Evolutionary conservation across 176 grass and related monocot species (phyloP).

Genomic region (Ampelocalamus luodianensis): DNA sequence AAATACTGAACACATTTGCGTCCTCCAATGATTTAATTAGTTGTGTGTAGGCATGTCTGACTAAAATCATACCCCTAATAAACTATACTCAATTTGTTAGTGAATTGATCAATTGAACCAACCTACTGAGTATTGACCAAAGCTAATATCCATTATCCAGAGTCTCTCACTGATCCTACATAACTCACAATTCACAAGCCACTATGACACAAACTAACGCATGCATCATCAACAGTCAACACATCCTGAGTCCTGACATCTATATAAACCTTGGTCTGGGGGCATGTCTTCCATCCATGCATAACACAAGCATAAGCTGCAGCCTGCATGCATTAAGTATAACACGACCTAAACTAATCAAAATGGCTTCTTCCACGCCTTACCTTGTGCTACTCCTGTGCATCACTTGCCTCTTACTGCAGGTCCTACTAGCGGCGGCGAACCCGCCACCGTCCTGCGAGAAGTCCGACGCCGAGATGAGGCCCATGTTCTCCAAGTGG

Average conservation of each 20-base stretch:
- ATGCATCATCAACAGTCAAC: not conserved
- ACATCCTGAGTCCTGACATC: not conserved
- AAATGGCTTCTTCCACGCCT: slow-evolving; percentile 23
- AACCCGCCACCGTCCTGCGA: not conserved
- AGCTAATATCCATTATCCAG: not conserved
- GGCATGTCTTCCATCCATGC: not conserved
- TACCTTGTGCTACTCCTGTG: not conserved
- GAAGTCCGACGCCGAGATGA: not conserved
- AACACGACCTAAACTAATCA: slow-evolving; percentile 8
- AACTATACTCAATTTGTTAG: not conserved
- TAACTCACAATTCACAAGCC: not conserved
- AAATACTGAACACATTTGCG: not conserved
- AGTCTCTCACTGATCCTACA: not conserved
- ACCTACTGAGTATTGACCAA: not conserved
- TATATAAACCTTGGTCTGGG: slow-evolving; percentile 30
- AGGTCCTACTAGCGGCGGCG: not conserved
- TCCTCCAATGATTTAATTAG: not conserved
- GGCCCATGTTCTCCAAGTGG: slow-evolving; percentile 17
- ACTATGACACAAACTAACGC: not conserved
- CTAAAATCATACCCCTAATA: not conserved
- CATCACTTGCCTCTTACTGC: slow-evolving; percentile 5
- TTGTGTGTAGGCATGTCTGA: not conserved
- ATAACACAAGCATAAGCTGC: not conserved
- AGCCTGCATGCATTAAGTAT: not conserved
- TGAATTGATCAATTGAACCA: slow-evolving; percentile 3